Conservation (phyloP, 148 eudicot species). For the Camellia lanceoleosa region DNA sequence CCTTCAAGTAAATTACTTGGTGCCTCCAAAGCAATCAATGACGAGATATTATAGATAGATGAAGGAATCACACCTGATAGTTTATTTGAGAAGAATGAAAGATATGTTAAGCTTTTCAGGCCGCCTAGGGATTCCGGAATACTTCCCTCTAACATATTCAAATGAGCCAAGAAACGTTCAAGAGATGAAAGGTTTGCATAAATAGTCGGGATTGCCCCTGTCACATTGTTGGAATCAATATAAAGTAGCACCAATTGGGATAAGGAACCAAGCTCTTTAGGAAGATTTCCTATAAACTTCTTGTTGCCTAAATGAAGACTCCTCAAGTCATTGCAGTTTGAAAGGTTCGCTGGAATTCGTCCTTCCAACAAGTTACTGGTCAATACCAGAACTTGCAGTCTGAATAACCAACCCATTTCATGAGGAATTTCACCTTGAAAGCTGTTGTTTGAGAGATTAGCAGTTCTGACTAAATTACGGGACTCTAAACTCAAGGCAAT, state of each 20-base stretch:
- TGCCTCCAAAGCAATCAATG: conserved; percentile 1
- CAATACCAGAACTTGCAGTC: too few species aligned
- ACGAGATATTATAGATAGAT: conserved; percentile 26
- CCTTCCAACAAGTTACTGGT: conserved; percentile 26
- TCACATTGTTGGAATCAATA: conserved; percentile 23
- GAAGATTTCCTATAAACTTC: conserved; percentile 31
- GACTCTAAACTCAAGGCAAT: too few species aligned
- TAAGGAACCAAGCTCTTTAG: conserved; percentile 22
- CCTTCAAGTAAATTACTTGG: conserved; percentile 20
- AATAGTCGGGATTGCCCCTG: conserved; percentile 33
- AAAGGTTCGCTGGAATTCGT: conserved; percentile 28
- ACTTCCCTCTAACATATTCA: conserved; percentile 25
- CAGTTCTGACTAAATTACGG: too few species aligned
- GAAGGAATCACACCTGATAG: conserved; percentile 30
- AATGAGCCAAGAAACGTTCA: neutral
- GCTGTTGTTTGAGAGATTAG: too few species aligned
- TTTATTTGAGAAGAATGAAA: neutral
- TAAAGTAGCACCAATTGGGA: conserved; percentile 10
- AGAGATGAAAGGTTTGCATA: conserved; percentile 33
- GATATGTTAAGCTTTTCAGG: conserved; percentile 7
- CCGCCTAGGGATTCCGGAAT: conserved; percentile 26
- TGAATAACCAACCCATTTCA: too few species aligned
- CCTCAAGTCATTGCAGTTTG: conserved; percentile 16
- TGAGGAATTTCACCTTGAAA: too few species aligned
- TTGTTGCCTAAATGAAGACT: conserved; percentile 15